phyloP scores from a whole-genome alignment of 1,284 basidiomycete species.

The Ceratobasidium sp. region DNA sequence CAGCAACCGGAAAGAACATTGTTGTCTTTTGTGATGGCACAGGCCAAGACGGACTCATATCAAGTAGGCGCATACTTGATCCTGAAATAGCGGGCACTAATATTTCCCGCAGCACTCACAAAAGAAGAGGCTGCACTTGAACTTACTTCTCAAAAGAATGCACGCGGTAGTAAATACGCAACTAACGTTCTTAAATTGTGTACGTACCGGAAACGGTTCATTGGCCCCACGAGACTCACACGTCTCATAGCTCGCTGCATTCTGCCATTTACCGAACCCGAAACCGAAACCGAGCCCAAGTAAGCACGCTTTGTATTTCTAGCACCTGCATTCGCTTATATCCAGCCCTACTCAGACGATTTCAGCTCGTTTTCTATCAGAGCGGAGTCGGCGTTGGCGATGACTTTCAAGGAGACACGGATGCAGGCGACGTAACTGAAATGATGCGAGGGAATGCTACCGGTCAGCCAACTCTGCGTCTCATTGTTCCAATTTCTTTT shows the following conservation, averaged over 20 bases:
- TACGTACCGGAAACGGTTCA: not conserved
- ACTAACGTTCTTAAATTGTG: conserved; percentile 27
- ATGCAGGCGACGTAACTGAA: not conserved
- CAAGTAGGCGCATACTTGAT: not conserved
- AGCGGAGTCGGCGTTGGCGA: conserved; percentile 37
- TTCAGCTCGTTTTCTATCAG: conserved; percentile 43
- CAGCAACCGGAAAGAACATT: too few relatives aligned
- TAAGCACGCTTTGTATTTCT: not conserved
- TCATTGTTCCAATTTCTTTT: not conserved
- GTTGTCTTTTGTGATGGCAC: conserved; percentile 23
- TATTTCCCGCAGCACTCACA: not conserved
- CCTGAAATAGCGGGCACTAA: not conserved
- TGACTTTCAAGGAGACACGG: conserved; percentile 12
- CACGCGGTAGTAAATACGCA: not conserved
- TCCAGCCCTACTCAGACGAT: not conserved
- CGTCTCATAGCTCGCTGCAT: conserved; percentile 12
- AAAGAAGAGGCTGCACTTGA: not conserved
- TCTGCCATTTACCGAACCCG: conserved; percentile 4
- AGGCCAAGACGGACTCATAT: conserved; percentile 19
- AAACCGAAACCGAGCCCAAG: conserved; percentile 12
- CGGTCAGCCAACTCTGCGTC: not conserved
- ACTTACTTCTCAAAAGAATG: conserved; percentile 1
- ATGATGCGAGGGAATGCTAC: conserved; percentile 10
- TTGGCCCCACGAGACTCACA: too few relatives aligned
- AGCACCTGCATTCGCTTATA: not conserved